These are phyloP conservation scores for Trichoderma hamatum DNA, from an alignment of 2,329 filamentous ascomycete species.

Conservation along the genomic window DNA sequence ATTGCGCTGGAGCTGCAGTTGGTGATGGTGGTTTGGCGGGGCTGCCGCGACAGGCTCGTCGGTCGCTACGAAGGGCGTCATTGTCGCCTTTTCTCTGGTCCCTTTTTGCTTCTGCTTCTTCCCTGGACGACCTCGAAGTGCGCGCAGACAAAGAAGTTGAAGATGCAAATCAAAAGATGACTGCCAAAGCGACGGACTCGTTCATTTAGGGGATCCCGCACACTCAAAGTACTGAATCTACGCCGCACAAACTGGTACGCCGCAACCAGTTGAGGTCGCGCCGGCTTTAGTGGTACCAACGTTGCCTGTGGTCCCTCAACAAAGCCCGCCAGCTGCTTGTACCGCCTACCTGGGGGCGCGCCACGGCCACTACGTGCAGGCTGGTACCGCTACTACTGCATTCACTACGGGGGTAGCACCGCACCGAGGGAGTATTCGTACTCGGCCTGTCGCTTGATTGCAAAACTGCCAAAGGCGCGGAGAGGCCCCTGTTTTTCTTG, in stretches of 20 bases:
- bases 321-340: not conserved
- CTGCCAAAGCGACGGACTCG: not conserved
- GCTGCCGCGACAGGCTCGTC: conserved; percentile 20
- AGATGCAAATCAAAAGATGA: not conserved
- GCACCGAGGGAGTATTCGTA: conserved; percentile 16
- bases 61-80: conserved; percentile 25
- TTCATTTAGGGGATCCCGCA: conserved; percentile 6
- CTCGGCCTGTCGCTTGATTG: conserved; percentile 15
- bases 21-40: conserved; percentile 24
- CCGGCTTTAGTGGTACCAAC: not conserved
- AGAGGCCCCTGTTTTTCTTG: conserved; percentile 17
- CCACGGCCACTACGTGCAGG: not conserved
- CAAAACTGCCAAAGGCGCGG: not conserved
- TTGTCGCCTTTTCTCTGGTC: not conserved
- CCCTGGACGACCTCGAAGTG: not conserved
- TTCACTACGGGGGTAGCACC: not conserved
- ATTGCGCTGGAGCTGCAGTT: not conserved
- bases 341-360: not conserved
- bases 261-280: conserved; percentile 12
- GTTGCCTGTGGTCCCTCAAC: not conserved
- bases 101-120: not conserved
- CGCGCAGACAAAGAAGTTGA: not conserved
- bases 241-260: conserved; percentile 29
- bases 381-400: not conserved
- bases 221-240: conserved; percentile 27